A percentile compares a stretch with the other conserved stretches of the same genome.
phyloP scores from a whole-genome alignment of 768 basidiomycete genomes.

The Lactifluus subvellereus region DNA sequence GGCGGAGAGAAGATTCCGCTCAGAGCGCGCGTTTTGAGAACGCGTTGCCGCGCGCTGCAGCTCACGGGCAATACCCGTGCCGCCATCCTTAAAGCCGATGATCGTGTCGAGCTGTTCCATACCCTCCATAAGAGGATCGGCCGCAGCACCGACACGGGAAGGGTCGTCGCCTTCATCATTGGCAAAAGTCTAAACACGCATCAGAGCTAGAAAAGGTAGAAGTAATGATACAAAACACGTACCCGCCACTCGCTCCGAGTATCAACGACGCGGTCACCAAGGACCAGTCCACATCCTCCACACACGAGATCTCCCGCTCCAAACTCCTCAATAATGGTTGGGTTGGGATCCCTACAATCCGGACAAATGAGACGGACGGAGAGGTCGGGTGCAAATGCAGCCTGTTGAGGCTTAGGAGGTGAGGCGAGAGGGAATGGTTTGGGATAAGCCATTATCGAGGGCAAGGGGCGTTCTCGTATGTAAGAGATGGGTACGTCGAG shows the following conservation, averaged over 20 bases:
- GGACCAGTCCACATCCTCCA: constrained; percentile 85
- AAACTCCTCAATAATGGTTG: constrained; percentile 96
- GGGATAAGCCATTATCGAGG: constrained; percentile 22
- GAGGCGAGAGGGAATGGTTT: constrained; percentile 74
- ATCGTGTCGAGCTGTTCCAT: constrained; percentile 92
- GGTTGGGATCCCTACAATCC: constrained; percentile 89
- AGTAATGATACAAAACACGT: constrained; percentile 36
- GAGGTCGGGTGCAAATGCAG: constrained; percentile 73
- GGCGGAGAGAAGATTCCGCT: constrained; percentile 80
- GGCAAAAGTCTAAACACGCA: constrained; percentile 82
- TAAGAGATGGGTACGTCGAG: background rate
- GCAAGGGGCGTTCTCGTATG: background rate
- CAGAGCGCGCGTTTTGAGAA: constrained; percentile 69
- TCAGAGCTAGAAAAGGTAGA: constrained; percentile 20
- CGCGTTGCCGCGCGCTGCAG: constrained; percentile 89
- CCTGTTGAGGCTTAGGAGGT: constrained; percentile 49
- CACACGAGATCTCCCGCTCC: constrained; percentile 97
- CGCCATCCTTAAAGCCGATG: constrained; percentile 93
- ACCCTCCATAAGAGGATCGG: constrained; percentile 89
- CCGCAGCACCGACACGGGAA: constrained; percentile 97
- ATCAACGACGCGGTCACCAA: constrained; percentile 95
- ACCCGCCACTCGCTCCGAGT: constrained; percentile 98
- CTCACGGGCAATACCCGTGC: constrained; percentile 85
- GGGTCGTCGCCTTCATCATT: constrained; percentile 99
- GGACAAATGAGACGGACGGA: constrained; percentile 90